Conservation (phyloP, 257 asterid species). For the Lantana camara region DNA sequence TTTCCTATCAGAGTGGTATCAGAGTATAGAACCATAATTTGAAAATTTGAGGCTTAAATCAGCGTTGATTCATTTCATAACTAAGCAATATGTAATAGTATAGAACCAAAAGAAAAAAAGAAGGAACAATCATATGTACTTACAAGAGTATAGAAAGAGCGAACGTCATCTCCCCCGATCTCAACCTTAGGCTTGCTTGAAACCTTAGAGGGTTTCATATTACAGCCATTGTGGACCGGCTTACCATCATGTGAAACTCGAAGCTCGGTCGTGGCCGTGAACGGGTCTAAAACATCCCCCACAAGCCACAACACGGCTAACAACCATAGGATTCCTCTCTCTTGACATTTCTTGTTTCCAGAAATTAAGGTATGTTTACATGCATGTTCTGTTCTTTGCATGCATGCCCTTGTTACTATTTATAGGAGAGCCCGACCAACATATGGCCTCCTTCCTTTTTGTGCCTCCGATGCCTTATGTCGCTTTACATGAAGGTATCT, state of each 20-base stretch:
- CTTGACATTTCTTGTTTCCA: slow-evolving; percentile 27
- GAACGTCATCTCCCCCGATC: slow-evolving; percentile 38
- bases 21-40: slow-evolving; percentile 47
- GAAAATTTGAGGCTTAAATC: neutral
- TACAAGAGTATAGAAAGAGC: slow-evolving; percentile 45
- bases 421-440: no score
- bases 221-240: slow-evolving; percentile 30
- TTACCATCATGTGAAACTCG: slow-evolving; percentile 25
- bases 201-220: slow-evolving; percentile 37
- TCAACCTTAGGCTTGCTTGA: slow-evolving; percentile 34
- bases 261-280: slow-evolving; percentile 27
- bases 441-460: no score
- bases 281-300: slow-evolving; percentile 33
- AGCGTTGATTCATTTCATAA: no score
- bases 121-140: neutral
- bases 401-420: no score
- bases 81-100: no score
- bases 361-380: no score
- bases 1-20: no score
- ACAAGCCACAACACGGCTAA: slow-evolving; percentile 34
- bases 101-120: no score
- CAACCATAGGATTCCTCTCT: slow-evolving; percentile 24
- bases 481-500: no score
- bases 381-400: no score
- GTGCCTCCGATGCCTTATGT: no score